Conservation (phyloP, 306 rosid species). For the Sphenostylis stenocarpa region DNA sequence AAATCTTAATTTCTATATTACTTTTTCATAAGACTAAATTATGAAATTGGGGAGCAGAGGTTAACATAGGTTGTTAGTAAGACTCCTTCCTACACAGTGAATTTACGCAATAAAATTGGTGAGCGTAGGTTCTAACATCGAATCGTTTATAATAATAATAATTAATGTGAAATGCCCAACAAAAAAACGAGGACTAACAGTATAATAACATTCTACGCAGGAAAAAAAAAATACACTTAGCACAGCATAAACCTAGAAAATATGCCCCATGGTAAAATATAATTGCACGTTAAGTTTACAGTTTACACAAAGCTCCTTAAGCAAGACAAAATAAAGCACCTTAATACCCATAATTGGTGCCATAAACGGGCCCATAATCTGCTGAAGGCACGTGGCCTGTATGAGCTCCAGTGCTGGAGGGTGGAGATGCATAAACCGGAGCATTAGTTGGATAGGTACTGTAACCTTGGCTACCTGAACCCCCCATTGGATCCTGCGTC, state of each 20-base stretch:
- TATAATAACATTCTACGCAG: neutral
- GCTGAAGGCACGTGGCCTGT: neutral
- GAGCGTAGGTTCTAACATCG: neutral
- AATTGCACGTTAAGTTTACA: neutral
- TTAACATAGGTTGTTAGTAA: neutral
- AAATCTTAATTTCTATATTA: neutral
- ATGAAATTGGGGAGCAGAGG: too few relatives aligned
- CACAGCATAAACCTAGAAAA: neutral
- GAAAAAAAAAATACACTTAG: neutral
- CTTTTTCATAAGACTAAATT: neutral
- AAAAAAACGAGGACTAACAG: neutral
- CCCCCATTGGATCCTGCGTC: neutral
- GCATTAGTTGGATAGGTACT: constrained; percentile 1
- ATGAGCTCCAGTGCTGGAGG: neutral
- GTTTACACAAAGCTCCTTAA: neutral
- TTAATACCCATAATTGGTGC: constrained; percentile 7
- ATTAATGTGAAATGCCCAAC: neutral
- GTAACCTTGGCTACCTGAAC: constrained; percentile 4
- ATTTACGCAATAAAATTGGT: neutral
- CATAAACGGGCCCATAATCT: neutral
- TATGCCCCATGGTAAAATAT: neutral
- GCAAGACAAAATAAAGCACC: neutral
- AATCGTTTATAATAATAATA: neutral
- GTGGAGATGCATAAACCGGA: constrained; percentile 7
- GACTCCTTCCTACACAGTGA: neutral